phyloP scores from a whole-genome alignment of 2,329 filamentous ascomycete species.

The Phialocephala subalpina region DNA sequence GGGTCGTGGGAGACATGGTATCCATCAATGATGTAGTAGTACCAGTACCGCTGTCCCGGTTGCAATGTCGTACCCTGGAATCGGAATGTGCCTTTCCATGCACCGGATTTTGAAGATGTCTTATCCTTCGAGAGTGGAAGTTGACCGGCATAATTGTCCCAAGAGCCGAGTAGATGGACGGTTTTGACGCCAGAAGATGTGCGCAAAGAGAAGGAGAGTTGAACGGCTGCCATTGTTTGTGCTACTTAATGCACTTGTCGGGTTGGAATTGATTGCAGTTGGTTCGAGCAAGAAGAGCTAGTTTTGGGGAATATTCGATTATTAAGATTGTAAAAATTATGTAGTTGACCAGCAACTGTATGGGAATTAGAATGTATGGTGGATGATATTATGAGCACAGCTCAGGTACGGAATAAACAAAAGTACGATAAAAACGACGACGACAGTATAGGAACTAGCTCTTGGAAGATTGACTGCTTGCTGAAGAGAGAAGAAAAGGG shows the following conservation, averaged over 20 bases:
- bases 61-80: slow-evolving; percentile 89
- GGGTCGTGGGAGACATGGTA: slow-evolving; percentile 98
- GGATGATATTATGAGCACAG: slow-evolving; percentile 60
- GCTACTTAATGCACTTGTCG: slow-evolving; percentile 40
- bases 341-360: slow-evolving; percentile 61
- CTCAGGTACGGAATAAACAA: slow-evolving; percentile 51
- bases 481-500: slow-evolving; percentile 59
- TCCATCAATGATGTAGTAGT: slow-evolving; percentile 99
- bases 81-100: slow-evolving; percentile 96
- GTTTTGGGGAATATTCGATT: slow-evolving; percentile 40
- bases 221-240: slow-evolving; percentile 83
- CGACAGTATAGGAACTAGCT: slow-evolving; percentile 54
- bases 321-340: slow-evolving; percentile 65
- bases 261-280: slow-evolving; percentile 45
- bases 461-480: slow-evolving; percentile 66
- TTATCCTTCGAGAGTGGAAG: slow-evolving; percentile 93
- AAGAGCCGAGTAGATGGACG: slow-evolving; percentile 95
- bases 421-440: slow-evolving; percentile 56
- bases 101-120: slow-evolving; percentile 82
- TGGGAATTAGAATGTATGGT: slow-evolving; percentile 44
- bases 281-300: slow-evolving; percentile 51
- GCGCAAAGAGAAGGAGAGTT: slow-evolving; percentile 95
- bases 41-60: slow-evolving; percentile 96
- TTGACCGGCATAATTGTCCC: slow-evolving; percentile 96
- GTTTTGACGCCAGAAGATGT: slow-evolving; percentile 97